Evolutionary conservation across 768 basidiomycete species (phyloP).

Genomic region (Brasilioporus rufonigricans): DNA sequence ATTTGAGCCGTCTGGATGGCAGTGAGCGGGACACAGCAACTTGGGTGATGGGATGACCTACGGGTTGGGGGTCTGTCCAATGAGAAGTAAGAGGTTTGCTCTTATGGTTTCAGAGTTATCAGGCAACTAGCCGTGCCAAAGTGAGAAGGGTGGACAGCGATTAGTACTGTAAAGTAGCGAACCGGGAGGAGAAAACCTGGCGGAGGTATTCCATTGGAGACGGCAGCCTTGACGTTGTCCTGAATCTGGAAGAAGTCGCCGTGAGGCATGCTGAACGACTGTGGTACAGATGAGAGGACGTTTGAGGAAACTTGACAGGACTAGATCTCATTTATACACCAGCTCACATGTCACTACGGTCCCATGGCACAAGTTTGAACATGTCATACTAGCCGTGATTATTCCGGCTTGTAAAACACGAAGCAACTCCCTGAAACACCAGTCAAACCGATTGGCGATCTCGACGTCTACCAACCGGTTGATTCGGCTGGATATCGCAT

Average conservation of each 20-base stretch:
- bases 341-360: not conserved
- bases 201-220: slow-evolving; percentile 39
- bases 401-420: too few species aligned
- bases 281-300: not conserved
- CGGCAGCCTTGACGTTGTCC: slow-evolving; percentile 22
- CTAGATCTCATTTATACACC: slow-evolving; percentile 7
- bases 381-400: too few species aligned
- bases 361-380: too few species aligned
- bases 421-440: too few species aligned
- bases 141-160: not conserved
- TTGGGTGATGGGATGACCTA: slow-evolving; percentile 18
- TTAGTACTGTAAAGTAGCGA: slow-evolving; percentile 10
- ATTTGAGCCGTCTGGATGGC: slow-evolving; percentile 38
- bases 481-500: too few species aligned
- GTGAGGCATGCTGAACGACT: slow-evolving; percentile 3
- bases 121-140: slow-evolving; percentile 37
- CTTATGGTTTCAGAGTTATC: slow-evolving; percentile 52
- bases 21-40: not conserved
- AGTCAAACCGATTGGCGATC: too few species aligned
- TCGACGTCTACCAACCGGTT: too few species aligned
- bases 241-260: slow-evolving; percentile 1
- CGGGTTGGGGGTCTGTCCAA: slow-evolving; percentile 39
- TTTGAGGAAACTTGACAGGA: too few species aligned
- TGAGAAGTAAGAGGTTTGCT: slow-evolving; percentile 41
- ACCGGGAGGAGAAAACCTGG: slow-evolving; percentile 43